These are phyloP conservation scores for Inosperma sp. DNA, from an alignment of 768 basidiomycete species.

Conservation along the genomic window DNA sequence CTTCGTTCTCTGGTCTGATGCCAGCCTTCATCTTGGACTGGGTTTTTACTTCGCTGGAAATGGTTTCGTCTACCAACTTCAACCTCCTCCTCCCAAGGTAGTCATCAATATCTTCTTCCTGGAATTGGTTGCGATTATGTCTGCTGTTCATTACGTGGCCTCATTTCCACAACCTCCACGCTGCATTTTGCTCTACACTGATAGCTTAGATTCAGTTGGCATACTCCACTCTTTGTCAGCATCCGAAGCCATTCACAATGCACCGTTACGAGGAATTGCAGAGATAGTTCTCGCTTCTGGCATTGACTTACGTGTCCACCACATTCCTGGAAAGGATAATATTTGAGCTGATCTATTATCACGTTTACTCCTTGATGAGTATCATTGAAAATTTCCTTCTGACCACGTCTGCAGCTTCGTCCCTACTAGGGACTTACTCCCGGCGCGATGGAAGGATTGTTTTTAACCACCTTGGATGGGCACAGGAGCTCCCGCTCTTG, in stretches of 20 bases:
- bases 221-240: slow-evolving; percentile 27
- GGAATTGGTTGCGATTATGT: slow-evolving; percentile 9
- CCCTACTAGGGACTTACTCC: slow-evolving; percentile 7
- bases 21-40: slow-evolving; percentile 2
- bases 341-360: slow-evolving; percentile 27
- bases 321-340: slow-evolving; percentile 21
- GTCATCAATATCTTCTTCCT: slow-evolving; percentile 7
- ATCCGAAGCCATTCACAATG: slow-evolving; percentile 19
- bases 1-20: slow-evolving; percentile 9
- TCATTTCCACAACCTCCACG: neutral
- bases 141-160: neutral
- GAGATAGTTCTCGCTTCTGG: slow-evolving; percentile 6
- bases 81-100: neutral
- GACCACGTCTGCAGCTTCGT: neutral
- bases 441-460: neutral
- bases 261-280: slow-evolving; percentile 22
- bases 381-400: neutral
- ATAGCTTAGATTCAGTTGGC: slow-evolving; percentile 27
- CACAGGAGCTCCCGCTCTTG: neutral
- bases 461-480: neutral
- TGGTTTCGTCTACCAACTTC: neutral
- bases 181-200: slow-evolving; percentile 23
- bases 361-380: slow-evolving; percentile 4
- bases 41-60: neutral
- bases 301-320: slow-evolving; percentile 22